Conservation (phyloP, 2,329 filamentous ascomycete genomes). For the Talaromyces rugulosus region DNA sequence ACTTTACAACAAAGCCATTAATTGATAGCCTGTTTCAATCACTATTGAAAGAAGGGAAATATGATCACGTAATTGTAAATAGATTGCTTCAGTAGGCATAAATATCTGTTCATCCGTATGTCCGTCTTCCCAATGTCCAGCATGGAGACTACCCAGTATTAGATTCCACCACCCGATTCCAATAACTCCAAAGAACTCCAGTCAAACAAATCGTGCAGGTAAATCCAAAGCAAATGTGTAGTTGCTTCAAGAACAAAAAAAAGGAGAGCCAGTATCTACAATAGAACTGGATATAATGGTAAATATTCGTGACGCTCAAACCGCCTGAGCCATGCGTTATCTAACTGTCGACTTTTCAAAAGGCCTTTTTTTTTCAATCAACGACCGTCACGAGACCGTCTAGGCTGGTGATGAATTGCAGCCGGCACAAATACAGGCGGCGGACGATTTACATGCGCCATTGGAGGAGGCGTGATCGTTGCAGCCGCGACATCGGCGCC, state of each 20-base stretch:
- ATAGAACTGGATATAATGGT: background rate
- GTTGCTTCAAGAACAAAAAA: background rate
- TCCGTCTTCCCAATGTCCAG: background rate
- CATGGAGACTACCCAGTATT: background rate
- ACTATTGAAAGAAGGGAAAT: background rate
- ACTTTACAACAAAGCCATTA: too few relatives aligned
- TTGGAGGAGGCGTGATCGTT: conserved; percentile 20
- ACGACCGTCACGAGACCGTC: background rate
- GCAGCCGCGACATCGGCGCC: background rate
- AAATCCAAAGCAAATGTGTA: background rate
- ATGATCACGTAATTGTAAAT: background rate
- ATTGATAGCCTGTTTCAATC: too few relatives aligned
- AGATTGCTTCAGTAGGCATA: background rate
- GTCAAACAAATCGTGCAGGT: background rate
- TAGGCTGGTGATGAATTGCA: background rate
- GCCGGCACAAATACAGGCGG: background rate
- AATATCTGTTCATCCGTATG: background rate
- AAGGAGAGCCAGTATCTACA: background rate
- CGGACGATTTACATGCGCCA: conserved; percentile 19
- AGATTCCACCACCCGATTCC: background rate
- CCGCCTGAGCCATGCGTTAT: background rate
- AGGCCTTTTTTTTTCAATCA: background rate
- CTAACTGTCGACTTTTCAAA: background rate
- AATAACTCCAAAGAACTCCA: background rate
- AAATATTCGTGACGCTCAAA: background rate